Evolutionary conservation across 164 flowering plant species (phyloP), one percentile per base, ranked within the genome.

Genomic region (Piper longum): DNA sequence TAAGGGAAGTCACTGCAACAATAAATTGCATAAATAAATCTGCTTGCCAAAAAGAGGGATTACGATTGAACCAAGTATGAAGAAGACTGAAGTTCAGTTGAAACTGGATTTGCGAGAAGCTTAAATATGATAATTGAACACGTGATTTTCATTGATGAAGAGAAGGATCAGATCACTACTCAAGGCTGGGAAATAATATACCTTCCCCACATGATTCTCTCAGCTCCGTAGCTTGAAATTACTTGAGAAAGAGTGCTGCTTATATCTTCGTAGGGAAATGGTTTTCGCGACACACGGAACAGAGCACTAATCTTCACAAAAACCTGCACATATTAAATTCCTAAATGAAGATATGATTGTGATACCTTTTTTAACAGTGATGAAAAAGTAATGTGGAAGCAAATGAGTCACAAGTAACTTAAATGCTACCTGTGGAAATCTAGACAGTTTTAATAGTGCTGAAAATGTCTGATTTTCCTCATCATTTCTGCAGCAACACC

Each of bases 181-280:
- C 48, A 44, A 11, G 11, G 11, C 8, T 5, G 8, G 11, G 7
- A 11, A 44, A 44, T 44, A 5, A 44, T 17, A 70, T 78, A 86
- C 96, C 92, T 87, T 75, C 96, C 95, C 96, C 98, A 91, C 96
- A 91, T 87, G 68, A 89, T 70, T 45, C 88, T 90, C 44, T 82
- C 73, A 41, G 92, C 86, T 51, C 98, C 98, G 71, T 72, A 91
- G 73, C 77, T 77, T 8, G 88, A 74, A 65, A 89, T 78, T 56
- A 87, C 71, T 69, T 84, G 77, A 57, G 89, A 77, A 54, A 89
- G 80, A 62, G 73, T 67, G 18, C 69, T 65, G 18, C 78, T 62
- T 55, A 84, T 69, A 73, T 91, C 98, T 66, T 77, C 75, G 63
- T 81, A 91, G 2, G 96, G 92, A 65, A 59, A 80, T 62, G 84